A percentile compares a stretch with the other conserved stretches of the same genome.
These are phyloP conservation scores for Mrakia blollopis DNA, from an alignment of 768 basidiomycete genomes.

Conservation along the genomic window DNA sequence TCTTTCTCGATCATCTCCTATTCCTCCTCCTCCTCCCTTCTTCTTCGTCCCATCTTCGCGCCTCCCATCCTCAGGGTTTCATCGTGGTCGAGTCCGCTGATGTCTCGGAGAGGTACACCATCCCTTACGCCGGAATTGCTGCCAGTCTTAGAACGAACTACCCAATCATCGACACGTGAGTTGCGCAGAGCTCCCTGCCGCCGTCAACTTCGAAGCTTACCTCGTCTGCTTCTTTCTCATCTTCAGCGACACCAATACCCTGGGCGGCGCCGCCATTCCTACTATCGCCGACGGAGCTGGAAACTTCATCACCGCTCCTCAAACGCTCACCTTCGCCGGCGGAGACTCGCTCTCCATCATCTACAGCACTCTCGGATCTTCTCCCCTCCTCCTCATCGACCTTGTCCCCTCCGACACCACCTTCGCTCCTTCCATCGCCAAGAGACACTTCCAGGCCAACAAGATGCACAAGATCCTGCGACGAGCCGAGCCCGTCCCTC, in stretches of 20 bases:
- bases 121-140: conserved; percentile 20
- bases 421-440: conserved; percentile 21
- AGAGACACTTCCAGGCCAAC: conserved; percentile 7
- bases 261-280: neutral
- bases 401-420: conserved; percentile 35
- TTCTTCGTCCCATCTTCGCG: no score
- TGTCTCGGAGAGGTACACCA: conserved; percentile 9
- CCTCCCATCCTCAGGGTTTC: no score
- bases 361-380: conserved; percentile 15
- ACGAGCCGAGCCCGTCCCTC: neutral
- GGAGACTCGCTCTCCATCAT: neutral
- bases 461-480: neutral
- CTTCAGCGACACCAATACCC: neutral
- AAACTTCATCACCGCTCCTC: neutral
- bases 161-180: neutral
- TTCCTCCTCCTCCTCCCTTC: no score
- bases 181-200: no score
- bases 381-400: conserved; percentile 31
- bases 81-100: conserved; percentile 22
- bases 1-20: no score
- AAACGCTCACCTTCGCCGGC: neutral
- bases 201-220: no score
- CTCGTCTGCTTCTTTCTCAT: no score
- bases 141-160: neutral
- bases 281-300: neutral